Base-by-base conservation (phyloP, 2,329 filamentous ascomycete genomes). In the Diaporthe sp. region DNA sequence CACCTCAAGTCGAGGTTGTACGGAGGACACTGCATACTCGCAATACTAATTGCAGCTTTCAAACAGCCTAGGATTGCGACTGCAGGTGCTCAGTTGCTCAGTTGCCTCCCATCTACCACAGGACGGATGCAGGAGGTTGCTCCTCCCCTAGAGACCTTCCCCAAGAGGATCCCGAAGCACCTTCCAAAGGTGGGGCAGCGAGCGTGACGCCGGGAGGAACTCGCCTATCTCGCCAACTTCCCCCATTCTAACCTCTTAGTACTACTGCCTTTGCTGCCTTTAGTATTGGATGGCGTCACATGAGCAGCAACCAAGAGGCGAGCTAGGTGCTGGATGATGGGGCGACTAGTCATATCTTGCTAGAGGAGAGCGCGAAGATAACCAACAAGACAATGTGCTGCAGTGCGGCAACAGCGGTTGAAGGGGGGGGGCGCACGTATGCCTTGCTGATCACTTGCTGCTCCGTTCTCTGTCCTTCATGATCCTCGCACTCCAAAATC, bases 351-450 rank as follows among this genome's bases (percentile, higher is more conserved):
- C 64, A 40, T 30, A 13, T 68, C 64, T 28, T 47, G 64, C 30
- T 38, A 52, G 22, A n/a, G 33, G 19, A n/a, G 22, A 28, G 45
- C 13, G 45, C n/a, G 3, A 67, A 67, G 61, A 52, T 38, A 52
- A 66, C 61, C 13, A 52, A 66, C 13, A 52, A 66, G 19, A 66
- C 50, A 15, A 19, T 38, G 64, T 33, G 10, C n/a, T 28, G 45
- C n/a, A n/a, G 15, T 28, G 64, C 64, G 64, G 45, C 64, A 68
- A 68, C 64, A 28, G 64, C 64, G 64, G 64, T n/a, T 22, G 13
- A 40, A n/a, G 19, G 45, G 47, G 28, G 52, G 19, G 45, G 47
- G 28, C 52, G n/a, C 22, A 33, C 45, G 33, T 15, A 10, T 61
- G 57, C 38, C 22, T 19, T n/a, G 30, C 61, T 38, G 42, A 2